Conservation (phyloP, 495 filamentous ascomycete genomes). For the Hypoxylon lienhwacheense region DNA sequence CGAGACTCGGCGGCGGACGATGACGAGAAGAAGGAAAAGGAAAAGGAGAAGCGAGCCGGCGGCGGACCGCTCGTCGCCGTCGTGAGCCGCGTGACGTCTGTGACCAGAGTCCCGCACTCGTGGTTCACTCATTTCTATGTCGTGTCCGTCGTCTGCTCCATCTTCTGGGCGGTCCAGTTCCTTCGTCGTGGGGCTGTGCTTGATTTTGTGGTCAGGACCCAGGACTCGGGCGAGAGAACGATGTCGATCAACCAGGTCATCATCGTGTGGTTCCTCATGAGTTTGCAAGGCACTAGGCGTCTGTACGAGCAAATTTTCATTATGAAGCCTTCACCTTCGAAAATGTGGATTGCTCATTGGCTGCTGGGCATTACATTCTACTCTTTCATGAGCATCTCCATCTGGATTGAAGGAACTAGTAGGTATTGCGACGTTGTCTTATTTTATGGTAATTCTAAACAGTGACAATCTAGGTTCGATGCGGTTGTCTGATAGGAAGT, state of each 20-base stretch:
- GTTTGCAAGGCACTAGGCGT: constrained; percentile 71
- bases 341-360: constrained; percentile 87
- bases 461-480: constrained; percentile 30
- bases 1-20: constrained; percentile 32
- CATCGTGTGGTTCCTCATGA: constrained; percentile 69
- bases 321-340: constrained; percentile 62
- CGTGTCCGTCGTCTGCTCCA: constrained; percentile 65
- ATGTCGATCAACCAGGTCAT: constrained; percentile 69
- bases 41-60: constrained; percentile 1
- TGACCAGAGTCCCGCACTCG: constrained; percentile 70
- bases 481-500: constrained; percentile 28
- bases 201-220: constrained; percentile 42
- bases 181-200: constrained; percentile 57
- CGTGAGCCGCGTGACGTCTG: constrained; percentile 40
- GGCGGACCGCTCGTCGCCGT: constrained; percentile 30
- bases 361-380: constrained; percentile 79
- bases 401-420: constrained; percentile 90
- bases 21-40: constrained; percentile 2
- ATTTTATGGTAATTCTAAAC: constrained; percentile 18
- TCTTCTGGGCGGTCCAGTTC: constrained; percentile 79
- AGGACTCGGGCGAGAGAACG: constrained; percentile 25
- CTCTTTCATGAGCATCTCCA: constrained; percentile 63
- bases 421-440: constrained; percentile 29
- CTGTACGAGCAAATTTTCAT: constrained; percentile 70
- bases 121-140: constrained; percentile 91